These are phyloP conservation scores for Ogataea parapolymorpha DNA, from an alignment of 805 yeast genomes.

Conservation along the genomic window DNA sequence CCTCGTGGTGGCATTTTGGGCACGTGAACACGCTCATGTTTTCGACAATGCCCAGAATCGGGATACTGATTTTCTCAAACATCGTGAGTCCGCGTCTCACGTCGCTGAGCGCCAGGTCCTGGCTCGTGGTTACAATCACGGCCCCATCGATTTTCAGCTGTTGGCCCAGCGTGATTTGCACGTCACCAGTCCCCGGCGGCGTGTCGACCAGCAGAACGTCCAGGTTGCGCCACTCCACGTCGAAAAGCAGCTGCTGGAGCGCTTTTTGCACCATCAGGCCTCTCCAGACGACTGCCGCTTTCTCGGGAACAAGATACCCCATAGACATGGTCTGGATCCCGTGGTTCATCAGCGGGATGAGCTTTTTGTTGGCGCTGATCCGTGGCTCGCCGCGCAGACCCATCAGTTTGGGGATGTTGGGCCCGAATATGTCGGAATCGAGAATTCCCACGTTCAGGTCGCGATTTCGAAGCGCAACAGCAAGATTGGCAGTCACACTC, in stretches of 20 bases:
- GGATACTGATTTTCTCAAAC: constrained; percentile 70
- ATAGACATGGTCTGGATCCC: constrained; percentile 85
- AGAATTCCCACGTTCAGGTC: constrained; percentile 64
- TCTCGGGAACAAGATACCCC: constrained; percentile 75
- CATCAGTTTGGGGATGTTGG: constrained; percentile 72
- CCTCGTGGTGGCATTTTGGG: constrained; percentile 70
- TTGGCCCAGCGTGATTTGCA: constrained; percentile 79
- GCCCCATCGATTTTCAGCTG: constrained; percentile 76
- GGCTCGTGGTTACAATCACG: constrained; percentile 80
- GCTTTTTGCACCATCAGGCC: constrained; percentile 89
- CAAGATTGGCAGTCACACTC: constrained; percentile 67
- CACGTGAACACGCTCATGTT: constrained; percentile 79
- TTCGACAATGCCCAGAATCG: constrained; percentile 72
- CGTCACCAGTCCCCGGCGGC: constrained; percentile 94
- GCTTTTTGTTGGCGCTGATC: constrained; percentile 45
- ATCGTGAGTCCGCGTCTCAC: constrained; percentile 77
- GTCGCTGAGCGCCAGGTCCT: constrained; percentile 77
- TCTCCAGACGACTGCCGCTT: constrained; percentile 77
- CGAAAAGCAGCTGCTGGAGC: constrained; percentile 75
- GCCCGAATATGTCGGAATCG: constrained; percentile 84
- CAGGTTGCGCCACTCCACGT: constrained; percentile 67
- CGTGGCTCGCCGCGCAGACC: constrained; percentile 69
- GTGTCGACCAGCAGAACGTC: constrained; percentile 74
- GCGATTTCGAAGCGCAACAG: constrained; percentile 51
- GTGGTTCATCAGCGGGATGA: constrained; percentile 66